Evolutionary conservation across 768 basidiomycete genomes (phyloP), one percentile per base, ranked within the genome.

Genomic region (Amyloporia xantha): DNA sequence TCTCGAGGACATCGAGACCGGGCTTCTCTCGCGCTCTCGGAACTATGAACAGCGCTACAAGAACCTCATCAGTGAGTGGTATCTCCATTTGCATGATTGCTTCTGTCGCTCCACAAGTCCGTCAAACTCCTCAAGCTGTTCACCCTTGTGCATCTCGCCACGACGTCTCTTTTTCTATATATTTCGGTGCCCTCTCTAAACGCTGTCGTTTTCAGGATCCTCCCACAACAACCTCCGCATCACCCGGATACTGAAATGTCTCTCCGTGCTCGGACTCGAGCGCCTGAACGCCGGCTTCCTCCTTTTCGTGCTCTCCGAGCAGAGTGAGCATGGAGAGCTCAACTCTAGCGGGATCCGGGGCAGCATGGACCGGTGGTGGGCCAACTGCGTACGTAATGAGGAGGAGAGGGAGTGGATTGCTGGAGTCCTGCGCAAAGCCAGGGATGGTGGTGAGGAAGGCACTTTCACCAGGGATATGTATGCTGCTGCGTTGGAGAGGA

Each of bases 331-430:
- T 20, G 66, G 69, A 25, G 66, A 74, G 57, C 69, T 89, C 37
- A 69, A 77, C 57, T 68, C 74, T n/a, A 55, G 58, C 9, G 64
- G 65, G 10, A 66, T 86, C 42, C 61, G 64, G 42, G 64, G 66
- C 54, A 87, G 86, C 61, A 86, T 87, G 84, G 86, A 86, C 52
- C 68, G 71, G 49, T 89, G 83, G 81, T 87, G 86, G 86, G 78
- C 79, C 17, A 84, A 84, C 57, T 88, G 85, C 59, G 66, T 86
- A 44, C 71, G 86, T 51, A 72, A 82, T 53, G 71, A 74, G n/a
- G 65, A 69, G 51, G 81, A 84, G 53, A 70, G 84, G 53, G 59
- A 64, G 21, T 81, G 76, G 74, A 70, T 87, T 33, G 67, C 70
- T 25, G 63, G 59, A n/a, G 53, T 74, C 45, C 77, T 86, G 26